These are phyloP conservation scores for Tausonia pullulans DNA, from an alignment of 1,284 basidiomycete genomes.

Conservation along the genomic window DNA sequence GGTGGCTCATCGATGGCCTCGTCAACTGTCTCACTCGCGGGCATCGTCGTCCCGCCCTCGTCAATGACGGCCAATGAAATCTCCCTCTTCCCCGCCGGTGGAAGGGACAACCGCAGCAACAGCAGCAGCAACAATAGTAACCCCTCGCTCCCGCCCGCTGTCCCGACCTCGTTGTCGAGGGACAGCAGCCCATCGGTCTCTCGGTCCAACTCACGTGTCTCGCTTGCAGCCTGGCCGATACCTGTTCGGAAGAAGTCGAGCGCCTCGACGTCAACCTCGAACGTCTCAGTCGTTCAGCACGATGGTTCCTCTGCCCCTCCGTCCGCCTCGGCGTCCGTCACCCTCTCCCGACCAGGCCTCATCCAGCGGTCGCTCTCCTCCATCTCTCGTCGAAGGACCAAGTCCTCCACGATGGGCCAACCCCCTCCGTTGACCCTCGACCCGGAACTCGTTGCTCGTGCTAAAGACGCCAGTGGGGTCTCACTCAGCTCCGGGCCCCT, in stretches of 20 bases:
- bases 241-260: too few species aligned
- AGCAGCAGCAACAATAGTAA: too few species aligned
- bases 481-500: not conserved
- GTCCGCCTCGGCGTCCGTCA: not conserved
- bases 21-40: not conserved
- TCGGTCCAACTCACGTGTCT: not conserved
- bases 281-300: not conserved
- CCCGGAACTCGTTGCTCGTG: not conserved
- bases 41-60: not conserved
- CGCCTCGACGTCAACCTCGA: too few species aligned
- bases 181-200: too few species aligned
- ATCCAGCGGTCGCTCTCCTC: constrained; percentile 9
- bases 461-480: not conserved
- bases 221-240: not conserved
- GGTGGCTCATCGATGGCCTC: not conserved
- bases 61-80: too few species aligned
- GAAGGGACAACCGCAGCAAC: too few species aligned
- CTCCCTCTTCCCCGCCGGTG: too few species aligned
- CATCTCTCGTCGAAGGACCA: constrained; percentile 5
- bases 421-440: not conserved
- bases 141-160: too few species aligned
- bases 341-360: constrained; percentile 2
- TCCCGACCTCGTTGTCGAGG: too few species aligned
- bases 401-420: not conserved
- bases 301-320: not conserved